Conservation (phyloP, 495 filamentous ascomycete genomes). For the Podospora tetraspora region DNA sequence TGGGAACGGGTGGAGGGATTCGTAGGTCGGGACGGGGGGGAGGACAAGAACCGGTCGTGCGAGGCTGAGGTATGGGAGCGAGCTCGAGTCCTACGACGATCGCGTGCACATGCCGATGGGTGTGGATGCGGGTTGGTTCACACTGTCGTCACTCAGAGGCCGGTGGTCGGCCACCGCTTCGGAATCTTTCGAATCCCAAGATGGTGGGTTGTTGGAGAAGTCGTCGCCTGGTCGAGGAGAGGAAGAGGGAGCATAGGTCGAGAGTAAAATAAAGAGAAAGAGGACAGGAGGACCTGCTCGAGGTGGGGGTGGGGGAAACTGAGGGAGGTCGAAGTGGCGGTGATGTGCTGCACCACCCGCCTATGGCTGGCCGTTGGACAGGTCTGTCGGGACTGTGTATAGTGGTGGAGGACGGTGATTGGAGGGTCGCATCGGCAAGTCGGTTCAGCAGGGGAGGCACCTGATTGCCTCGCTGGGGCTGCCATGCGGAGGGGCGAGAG, state of each 20-base stretch:
- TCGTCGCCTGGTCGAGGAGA: background rate
- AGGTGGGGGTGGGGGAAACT: background rate
- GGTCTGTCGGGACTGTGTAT: background rate
- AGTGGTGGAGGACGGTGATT: background rate
- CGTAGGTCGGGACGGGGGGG: background rate
- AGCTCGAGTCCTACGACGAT: background rate
- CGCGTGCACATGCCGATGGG: background rate
- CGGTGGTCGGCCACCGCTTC: background rate
- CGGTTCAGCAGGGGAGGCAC: background rate
- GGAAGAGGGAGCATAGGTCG: background rate
- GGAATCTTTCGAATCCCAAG: background rate
- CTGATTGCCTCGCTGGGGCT: background rate
- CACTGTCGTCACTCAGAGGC: background rate
- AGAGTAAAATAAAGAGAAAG: background rate
- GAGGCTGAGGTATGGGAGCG: background rate
- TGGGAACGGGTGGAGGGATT: background rate
- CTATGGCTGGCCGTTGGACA: background rate
- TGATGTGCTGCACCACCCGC: background rate
- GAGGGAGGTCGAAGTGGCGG: background rate
- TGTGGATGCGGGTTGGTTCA: background rate
- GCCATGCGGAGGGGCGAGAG: background rate
- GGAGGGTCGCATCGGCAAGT: background rate
- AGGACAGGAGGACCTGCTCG: background rate
- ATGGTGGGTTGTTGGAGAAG: background rate
- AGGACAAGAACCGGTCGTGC: background rate